A percentile compares a stretch with the other conserved stretches of the same genome.
These are phyloP conservation scores for Nakaseomyces kungkrabaensis DNA, from an alignment of 1,139 yeast genomes.

Conservation along the genomic window DNA sequence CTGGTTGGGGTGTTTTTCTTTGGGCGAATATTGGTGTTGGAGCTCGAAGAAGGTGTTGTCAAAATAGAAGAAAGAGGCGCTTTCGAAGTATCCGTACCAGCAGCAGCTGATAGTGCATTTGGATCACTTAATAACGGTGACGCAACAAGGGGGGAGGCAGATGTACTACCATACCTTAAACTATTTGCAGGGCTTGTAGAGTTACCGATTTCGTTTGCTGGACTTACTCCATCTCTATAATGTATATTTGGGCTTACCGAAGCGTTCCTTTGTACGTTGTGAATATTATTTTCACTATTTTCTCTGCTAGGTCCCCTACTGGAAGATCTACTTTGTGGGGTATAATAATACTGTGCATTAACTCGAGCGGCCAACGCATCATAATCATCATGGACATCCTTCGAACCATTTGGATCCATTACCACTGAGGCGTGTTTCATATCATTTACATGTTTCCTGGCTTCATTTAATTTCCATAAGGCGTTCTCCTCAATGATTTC, in stretches of 20 bases:
- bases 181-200: neutral
- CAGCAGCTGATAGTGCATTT: neutral
- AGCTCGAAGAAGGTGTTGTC: slow-evolving; percentile 13
- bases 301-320: slow-evolving; percentile 1
- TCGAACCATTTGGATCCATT: slow-evolving; percentile 18
- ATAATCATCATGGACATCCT: slow-evolving; percentile 35
- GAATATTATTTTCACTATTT: neutral
- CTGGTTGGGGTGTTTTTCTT: slow-evolving; percentile 31
- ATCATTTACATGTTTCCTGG: slow-evolving; percentile 27
- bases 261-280: neutral
- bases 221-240: neutral
- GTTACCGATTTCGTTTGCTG: neutral
- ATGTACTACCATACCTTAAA: neutral
- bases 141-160: neutral
- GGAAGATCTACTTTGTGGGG: slow-evolving; percentile 3
- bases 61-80: slow-evolving; percentile 2
- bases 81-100: neutral
- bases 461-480: slow-evolving; percentile 29
- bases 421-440: slow-evolving; percentile 18
- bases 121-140: neutral
- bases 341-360: slow-evolving; percentile 42
- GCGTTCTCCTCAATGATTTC: slow-evolving; percentile 42
- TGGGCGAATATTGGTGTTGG: slow-evolving; percentile 10
- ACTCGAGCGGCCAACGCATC: slow-evolving; percentile 50
- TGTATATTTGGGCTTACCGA: neutral